phyloP scores from a whole-genome alignment of 225 moss, liverwort and hornwort genomes.

The Antitrichia curtipendula region DNA sequence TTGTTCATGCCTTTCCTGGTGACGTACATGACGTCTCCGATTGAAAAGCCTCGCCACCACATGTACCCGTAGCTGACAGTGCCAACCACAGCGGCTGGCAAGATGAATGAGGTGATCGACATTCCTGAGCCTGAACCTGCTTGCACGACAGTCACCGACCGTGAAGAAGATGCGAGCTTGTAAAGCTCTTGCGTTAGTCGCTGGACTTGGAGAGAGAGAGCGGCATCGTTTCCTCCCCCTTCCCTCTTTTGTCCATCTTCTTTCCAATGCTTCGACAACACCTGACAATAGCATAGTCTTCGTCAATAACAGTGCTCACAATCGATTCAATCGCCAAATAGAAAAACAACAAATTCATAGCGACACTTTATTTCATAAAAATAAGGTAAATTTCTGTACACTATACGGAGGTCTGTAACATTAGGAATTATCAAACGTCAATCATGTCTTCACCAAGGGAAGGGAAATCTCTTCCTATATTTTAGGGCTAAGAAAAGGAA shows the following conservation, averaged over 20 bases:
- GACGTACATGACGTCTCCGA: constrained; percentile 82
- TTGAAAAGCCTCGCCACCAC: constrained; percentile 70
- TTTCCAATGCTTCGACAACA: constrained; percentile 68
- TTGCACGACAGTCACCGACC: constrained; percentile 69
- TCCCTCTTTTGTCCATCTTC: constrained; percentile 29
- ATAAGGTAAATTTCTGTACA: not conserved
- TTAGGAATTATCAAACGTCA: not conserved
- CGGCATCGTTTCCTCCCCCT: constrained; percentile 38
- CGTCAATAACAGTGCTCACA: not conserved
- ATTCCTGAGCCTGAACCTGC: constrained; percentile 28
- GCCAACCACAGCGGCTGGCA: constrained; percentile 67
- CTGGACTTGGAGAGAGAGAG: constrained; percentile 56
- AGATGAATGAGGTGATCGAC: constrained; percentile 35
- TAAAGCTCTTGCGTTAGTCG: constrained; percentile 51
- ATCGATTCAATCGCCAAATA: not conserved
- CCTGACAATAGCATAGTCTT: constrained; percentile 18
- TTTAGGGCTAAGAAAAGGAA: not conserved
- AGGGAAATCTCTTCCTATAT: not conserved
- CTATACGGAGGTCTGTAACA: not conserved
- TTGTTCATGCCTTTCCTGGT: constrained; percentile 59
- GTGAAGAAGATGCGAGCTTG: constrained; percentile 36
- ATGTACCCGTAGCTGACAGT: constrained; percentile 65
- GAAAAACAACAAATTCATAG: not conserved
- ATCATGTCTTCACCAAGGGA: not conserved
- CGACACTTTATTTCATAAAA: not conserved